Evolutionary conservation across 2,329 filamentous ascomycete species (phyloP).

Genomic region (Talaromyces sp.): DNA sequence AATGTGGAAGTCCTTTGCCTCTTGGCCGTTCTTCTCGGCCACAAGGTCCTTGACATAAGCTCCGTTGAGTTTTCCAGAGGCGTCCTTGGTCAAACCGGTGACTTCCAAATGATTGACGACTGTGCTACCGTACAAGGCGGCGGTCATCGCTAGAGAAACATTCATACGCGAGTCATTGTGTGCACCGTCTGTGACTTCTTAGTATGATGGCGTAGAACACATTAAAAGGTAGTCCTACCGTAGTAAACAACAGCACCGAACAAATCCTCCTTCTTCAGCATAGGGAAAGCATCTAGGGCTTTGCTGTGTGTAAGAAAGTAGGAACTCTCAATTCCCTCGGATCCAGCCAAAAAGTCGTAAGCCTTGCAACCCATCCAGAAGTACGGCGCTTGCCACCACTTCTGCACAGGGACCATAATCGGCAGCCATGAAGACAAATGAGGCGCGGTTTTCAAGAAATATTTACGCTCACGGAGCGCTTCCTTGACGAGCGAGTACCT

Average conservation of each 20-base stretch:
- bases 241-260: constrained; percentile 86
- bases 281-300: constrained; percentile 81
- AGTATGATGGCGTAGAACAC: neutral
- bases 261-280: constrained; percentile 76
- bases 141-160: constrained; percentile 81
- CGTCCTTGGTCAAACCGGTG: constrained; percentile 71
- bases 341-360: constrained; percentile 81
- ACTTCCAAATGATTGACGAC: constrained; percentile 83
- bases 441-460: constrained; percentile 77
- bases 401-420: constrained; percentile 77
- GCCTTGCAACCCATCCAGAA: constrained; percentile 70
- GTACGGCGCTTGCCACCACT: constrained; percentile 79
- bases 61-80: constrained; percentile 67
- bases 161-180: constrained; percentile 95
- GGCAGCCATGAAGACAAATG: constrained; percentile 78
- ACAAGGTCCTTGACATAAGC: constrained; percentile 71
- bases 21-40: constrained; percentile 61
- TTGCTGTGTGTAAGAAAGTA: constrained; percentile 86
- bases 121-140: constrained; percentile 79
- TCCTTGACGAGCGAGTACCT: constrained; percentile 71
- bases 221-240: constrained; percentile 41
- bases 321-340: constrained; percentile 82
- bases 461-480: constrained; percentile 76
- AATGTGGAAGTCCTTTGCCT: constrained; percentile 63
- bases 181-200: constrained; percentile 61